Evolutionary conservation across 148 eudicot genomes (phyloP).

Genomic region (Talinum fruticosum): DNA sequence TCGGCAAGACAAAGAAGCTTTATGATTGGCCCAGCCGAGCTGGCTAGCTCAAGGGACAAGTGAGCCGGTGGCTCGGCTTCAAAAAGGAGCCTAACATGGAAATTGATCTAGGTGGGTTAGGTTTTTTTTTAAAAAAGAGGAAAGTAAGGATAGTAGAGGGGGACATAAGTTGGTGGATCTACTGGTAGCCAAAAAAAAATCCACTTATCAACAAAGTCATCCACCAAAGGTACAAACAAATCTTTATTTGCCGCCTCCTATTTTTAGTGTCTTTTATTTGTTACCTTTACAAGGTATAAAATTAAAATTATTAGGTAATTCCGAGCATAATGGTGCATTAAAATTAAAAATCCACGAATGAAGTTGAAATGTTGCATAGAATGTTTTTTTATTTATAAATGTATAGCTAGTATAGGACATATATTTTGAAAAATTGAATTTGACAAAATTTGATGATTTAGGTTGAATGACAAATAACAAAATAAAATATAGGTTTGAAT

Average conservation of each 20-base stretch:
- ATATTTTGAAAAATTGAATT: too few species aligned
- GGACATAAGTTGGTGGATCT: slow-evolving; percentile 25
- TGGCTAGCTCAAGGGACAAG: background rate
- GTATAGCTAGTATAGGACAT: too few species aligned
- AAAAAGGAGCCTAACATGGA: background rate
- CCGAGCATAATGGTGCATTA: too few species aligned
- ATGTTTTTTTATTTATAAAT: too few species aligned
- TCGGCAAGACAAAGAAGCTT: background rate
- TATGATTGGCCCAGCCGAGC: background rate
- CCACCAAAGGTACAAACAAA: background rate
- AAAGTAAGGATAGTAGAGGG: background rate
- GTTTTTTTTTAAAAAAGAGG: too few species aligned
- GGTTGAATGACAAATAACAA: too few species aligned
- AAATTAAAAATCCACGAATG: too few species aligned
- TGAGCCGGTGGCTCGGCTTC: background rate
- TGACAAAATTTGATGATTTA: too few species aligned
- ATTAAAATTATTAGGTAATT: background rate
- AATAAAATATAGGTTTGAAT: too few species aligned
- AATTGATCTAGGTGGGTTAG: background rate
- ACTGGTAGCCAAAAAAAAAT: slow-evolving; percentile 9
- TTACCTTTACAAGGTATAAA: background rate
- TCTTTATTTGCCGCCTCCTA: slow-evolving; percentile 13
- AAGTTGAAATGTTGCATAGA: too few species aligned
- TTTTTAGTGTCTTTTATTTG: background rate
- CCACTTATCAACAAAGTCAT: slow-evolving; percentile 21